Conservation (phyloP, 371 early-diverging fungal species). For the Encephalitozoon intestinalis region DNA sequence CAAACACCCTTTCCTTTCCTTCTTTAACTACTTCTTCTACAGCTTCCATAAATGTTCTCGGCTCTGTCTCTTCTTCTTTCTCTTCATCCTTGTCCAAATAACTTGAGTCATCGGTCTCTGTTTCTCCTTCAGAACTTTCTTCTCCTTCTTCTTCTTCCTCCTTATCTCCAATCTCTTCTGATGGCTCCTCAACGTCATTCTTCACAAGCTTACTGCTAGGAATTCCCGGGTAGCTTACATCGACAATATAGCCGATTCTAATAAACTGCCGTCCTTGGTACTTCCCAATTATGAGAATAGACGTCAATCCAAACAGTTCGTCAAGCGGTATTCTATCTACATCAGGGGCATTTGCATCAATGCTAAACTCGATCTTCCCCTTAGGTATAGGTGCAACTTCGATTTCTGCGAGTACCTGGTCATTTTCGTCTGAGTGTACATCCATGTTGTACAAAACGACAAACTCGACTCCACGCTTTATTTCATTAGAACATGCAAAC, state of each 20-base stretch:
- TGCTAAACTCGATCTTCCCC: slow-evolving; percentile 52
- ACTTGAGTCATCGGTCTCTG: slow-evolving; percentile 60
- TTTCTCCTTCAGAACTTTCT: slow-evolving; percentile 44
- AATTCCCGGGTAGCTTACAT: slow-evolving; percentile 58
- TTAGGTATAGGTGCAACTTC: slow-evolving; percentile 51
- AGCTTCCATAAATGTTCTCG: slow-evolving; percentile 17
- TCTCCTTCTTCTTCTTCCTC: slow-evolving; percentile 37
- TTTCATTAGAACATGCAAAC: slow-evolving; percentile 16
- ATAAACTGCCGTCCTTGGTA: slow-evolving; percentile 49
- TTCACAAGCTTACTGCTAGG: slow-evolving; percentile 21
- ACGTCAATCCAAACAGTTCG: slow-evolving; percentile 53
- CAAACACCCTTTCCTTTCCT: background rate
- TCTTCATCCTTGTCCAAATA: slow-evolving; percentile 63
- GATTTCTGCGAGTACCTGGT: slow-evolving; percentile 51
- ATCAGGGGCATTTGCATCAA: slow-evolving; percentile 48
- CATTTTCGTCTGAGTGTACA: slow-evolving; percentile 38
- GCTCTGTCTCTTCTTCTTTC: slow-evolving; percentile 30
- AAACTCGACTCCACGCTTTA: slow-evolving; percentile 45
- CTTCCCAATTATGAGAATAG: slow-evolving; percentile 46
- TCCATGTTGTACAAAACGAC: slow-evolving; percentile 35
- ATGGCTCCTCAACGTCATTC: slow-evolving; percentile 1
- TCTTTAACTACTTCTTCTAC: slow-evolving; percentile 17
- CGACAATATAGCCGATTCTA: slow-evolving; percentile 57
- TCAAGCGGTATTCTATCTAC: slow-evolving; percentile 44
- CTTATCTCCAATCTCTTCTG: slow-evolving; percentile 26